These are phyloP conservation scores for Neopestalotiopsis sp. DNA, from an alignment of 2,329 filamentous ascomycete species.

Conservation along the genomic window DNA sequence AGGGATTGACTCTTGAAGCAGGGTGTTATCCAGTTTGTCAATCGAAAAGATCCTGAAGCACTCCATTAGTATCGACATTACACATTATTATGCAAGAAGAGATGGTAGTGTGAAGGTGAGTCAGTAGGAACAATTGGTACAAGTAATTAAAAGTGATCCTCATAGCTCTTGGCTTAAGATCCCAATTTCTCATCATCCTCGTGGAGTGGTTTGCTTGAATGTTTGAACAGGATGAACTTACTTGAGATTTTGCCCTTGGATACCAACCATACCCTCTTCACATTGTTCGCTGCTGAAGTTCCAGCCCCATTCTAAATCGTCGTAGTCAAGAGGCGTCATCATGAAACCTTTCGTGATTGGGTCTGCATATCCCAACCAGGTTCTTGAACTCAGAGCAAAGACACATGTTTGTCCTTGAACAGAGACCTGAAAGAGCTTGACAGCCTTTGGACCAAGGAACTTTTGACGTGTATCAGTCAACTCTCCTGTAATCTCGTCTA, in stretches of 20 bases:
- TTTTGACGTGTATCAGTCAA: constrained; percentile 93
- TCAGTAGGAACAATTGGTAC: constrained; percentile 99
- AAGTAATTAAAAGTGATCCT: constrained; percentile 59
- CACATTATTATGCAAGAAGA: not conserved
- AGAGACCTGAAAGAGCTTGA: constrained; percentile 89
- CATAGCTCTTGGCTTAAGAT: constrained; percentile 63
- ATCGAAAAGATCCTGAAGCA: constrained; percentile 81
- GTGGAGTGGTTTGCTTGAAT: constrained; percentile 37
- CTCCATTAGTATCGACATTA: constrained; percentile 39
- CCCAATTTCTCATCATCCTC: constrained; percentile 69
- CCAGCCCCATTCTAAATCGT: constrained; percentile 90
- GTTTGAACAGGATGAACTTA: constrained; percentile 49
- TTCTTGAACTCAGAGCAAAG: constrained; percentile 86
- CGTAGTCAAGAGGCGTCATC: constrained; percentile 89
- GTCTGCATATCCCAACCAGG: constrained; percentile 96
- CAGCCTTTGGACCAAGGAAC: constrained; percentile 89
- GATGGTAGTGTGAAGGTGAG: constrained; percentile 36
- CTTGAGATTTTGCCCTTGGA: constrained; percentile 87
- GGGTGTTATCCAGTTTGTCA: constrained; percentile 82
- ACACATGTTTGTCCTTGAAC: constrained; percentile 86
- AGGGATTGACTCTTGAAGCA: constrained; percentile 85
- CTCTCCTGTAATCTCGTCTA: constrained; percentile 95
- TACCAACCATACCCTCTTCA: constrained; percentile 90
- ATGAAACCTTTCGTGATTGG: constrained; percentile 86
- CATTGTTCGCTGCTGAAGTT: constrained; percentile 97